These are phyloP conservation scores for Mycosphaerella arachidis DNA, from an alignment of 2,329 filamentous ascomycete species.

Conservation along the genomic window DNA sequence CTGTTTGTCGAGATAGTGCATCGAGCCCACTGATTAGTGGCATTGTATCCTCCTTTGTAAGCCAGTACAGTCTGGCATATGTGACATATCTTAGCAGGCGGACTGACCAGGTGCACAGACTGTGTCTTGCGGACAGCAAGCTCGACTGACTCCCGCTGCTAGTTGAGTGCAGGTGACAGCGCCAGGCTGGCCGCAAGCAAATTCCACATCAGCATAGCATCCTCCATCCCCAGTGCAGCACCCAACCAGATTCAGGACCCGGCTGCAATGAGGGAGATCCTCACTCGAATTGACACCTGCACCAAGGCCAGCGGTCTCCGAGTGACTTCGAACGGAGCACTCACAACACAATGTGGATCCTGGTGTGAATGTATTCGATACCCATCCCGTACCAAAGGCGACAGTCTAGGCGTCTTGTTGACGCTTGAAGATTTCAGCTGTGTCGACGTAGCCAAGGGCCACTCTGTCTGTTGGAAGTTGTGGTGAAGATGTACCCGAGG, in stretches of 20 bases:
- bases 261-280: background rate
- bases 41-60: no score
- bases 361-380: background rate
- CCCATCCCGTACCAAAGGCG: background rate
- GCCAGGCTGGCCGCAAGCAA: background rate
- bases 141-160: no score
- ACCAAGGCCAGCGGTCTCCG: background rate
- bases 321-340: background rate
- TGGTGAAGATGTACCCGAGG: no score
- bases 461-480: no score
- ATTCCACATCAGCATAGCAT: background rate
- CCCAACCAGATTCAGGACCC: background rate
- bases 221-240: background rate
- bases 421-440: background rate
- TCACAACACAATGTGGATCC: background rate
- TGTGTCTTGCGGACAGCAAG: no score
- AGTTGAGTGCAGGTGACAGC: background rate
- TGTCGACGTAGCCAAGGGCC: no score
- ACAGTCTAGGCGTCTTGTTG: background rate
- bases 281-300: background rate
- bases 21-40: no score
- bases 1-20: no score
- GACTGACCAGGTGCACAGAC: no score
- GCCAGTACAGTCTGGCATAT: no score
- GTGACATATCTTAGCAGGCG: no score